These are phyloP conservation scores for Vinca major DNA, from an alignment of 305 asterid genomes.

Conservation along the genomic window DNA sequence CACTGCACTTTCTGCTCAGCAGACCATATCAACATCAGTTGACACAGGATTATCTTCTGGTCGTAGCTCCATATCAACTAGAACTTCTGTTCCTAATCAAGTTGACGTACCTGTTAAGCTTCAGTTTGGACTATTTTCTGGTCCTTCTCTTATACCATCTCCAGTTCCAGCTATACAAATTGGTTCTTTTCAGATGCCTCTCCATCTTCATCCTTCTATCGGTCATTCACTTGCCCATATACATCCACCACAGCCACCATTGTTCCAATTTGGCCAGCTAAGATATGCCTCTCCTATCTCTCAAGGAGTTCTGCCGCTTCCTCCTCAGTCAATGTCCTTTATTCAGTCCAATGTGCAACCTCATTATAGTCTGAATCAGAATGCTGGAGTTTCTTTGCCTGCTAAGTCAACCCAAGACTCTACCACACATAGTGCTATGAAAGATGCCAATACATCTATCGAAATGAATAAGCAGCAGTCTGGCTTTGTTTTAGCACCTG, in stretches of 20 bases:
- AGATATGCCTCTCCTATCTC: constrained; percentile 59
- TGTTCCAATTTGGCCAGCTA: constrained; percentile 85
- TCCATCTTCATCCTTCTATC: constrained; percentile 63
- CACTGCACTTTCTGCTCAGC: constrained; percentile 29
- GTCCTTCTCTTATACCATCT: constrained; percentile 87
- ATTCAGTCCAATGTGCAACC: constrained; percentile 52
- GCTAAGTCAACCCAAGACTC: constrained; percentile 36
- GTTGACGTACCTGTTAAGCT: constrained; percentile 64
- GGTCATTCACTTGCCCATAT: constrained; percentile 58
- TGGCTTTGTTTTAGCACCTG: constrained; percentile 29
- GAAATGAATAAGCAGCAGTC: constrained; percentile 36
- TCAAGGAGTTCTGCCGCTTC: constrained; percentile 55
- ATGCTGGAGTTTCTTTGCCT: constrained; percentile 39
- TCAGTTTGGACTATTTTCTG: constrained; percentile 96
- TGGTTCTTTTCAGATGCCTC: constrained; percentile 99
- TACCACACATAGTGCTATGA: constrained; percentile 30
- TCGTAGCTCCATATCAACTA: constrained; percentile 33
- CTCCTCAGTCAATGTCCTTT: constrained; percentile 53
- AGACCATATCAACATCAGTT: constrained; percentile 28
- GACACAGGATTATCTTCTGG: constrained; percentile 29
- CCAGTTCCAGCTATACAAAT: constrained; percentile 96
- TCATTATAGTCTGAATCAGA: constrained; percentile 39
- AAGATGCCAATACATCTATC: constrained; percentile 27
- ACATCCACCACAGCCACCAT: constrained; percentile 67
- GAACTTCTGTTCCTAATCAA: constrained; percentile 37